Conservation (phyloP, 306 rosid genomes). For the Quercus agrifolia region DNA sequence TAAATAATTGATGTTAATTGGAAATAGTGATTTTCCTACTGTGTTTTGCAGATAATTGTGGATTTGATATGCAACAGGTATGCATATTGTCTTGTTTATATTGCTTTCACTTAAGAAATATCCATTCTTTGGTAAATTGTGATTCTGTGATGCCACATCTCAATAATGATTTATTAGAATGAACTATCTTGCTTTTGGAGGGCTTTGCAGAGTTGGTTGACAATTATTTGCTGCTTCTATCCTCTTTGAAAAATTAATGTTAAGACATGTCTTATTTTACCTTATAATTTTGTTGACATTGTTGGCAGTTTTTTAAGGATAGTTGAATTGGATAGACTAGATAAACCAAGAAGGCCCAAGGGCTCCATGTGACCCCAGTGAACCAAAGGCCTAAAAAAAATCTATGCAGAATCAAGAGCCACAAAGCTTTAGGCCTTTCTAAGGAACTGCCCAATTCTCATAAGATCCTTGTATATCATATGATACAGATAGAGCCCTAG, state of each 20-base stretch:
- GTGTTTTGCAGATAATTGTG: conserved; percentile 60
- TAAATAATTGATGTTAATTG: background rate
- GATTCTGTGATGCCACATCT: background rate
- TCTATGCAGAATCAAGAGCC: background rate
- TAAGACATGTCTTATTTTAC: background rate
- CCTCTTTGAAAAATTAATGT: background rate
- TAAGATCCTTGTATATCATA: background rate
- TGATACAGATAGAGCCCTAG: background rate
- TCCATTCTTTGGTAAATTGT: background rate
- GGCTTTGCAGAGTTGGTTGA: background rate
- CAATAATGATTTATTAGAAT: background rate
- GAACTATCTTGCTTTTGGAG: background rate
- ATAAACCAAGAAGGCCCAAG: background rate
- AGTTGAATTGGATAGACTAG: background rate
- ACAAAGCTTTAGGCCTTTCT: background rate
- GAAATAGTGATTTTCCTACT: background rate
- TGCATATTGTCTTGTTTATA: conserved; percentile 7
- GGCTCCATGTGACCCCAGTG: background rate
- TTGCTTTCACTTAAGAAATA: background rate
- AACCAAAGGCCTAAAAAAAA: background rate
- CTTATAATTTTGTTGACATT: background rate
- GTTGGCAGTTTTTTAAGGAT: conserved; percentile 15
- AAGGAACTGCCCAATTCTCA: background rate
- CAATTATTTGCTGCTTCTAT: background rate
- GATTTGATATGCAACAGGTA: conserved; percentile 84